phyloP scores from a whole-genome alignment of 352 stramenopile species.

The Pythium chondricola region DNA sequence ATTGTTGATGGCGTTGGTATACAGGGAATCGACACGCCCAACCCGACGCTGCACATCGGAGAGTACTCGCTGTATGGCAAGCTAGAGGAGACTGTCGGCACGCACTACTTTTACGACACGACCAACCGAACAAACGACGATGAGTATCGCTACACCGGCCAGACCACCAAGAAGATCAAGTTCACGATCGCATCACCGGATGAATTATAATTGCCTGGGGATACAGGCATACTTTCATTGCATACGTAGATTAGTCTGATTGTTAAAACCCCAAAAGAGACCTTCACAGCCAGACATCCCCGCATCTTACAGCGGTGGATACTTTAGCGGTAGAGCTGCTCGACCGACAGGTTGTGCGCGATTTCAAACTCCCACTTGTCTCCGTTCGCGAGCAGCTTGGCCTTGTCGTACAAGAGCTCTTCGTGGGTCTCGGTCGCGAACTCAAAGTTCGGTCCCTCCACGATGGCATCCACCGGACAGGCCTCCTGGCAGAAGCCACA shows the following conservation, averaged over 20 bases:
- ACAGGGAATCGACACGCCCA: conserved; percentile 62
- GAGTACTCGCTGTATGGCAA: conserved; percentile 65
- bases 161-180: conserved; percentile 75
- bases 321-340: conserved; percentile 98
- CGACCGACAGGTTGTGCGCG: conserved; percentile 97
- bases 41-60: conserved; percentile 59
- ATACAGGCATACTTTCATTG: too few relatives aligned
- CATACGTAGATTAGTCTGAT: neutral
- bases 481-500: conserved; percentile 96
- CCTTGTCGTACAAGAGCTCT: conserved; percentile 99
- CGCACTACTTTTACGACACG: conserved; percentile 78
- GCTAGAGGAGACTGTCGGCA: conserved; percentile 69
- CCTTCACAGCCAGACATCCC: too few relatives aligned
- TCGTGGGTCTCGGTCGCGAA: conserved; percentile 99
- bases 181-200: conserved; percentile 74
- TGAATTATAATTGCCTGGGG: conserved; percentile 18
- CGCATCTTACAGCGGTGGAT: too few relatives aligned
- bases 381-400: conserved; percentile 99
- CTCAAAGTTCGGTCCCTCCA: conserved; percentile 99
- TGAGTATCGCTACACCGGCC: conserved; percentile 50
- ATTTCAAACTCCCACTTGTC: conserved; percentile 99
- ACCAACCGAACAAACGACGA: conserved; percentile 31
- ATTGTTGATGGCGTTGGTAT: neutral
- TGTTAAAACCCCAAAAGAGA: too few relatives aligned
- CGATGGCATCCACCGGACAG: conserved; percentile 99